These are phyloP conservation scores for Nannochloropsis granulata DNA, from an alignment of 108 stramenopile genomes.

Conservation along the genomic window DNA sequence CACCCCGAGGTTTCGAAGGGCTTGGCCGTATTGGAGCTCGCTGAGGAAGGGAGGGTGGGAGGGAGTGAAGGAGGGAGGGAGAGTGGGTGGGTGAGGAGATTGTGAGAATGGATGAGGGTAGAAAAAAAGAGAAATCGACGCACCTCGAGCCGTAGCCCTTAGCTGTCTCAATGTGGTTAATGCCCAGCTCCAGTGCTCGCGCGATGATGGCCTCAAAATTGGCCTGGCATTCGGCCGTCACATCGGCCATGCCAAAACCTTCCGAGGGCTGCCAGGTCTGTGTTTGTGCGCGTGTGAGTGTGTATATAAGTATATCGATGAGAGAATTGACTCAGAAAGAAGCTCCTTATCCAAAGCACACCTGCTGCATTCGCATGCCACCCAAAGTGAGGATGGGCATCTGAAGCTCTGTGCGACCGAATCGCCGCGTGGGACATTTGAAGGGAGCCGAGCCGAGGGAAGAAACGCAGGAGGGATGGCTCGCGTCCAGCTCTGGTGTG, in stretches of 20 bases:
- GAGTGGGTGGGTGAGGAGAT: not conserved
- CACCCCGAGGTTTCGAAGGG: conserved; percentile 24
- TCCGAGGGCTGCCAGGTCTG: not conserved
- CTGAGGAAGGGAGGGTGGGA: not conserved
- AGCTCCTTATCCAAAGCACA: conserved; percentile 40
- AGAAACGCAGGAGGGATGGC: not conserved
- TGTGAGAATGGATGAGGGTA: no score
- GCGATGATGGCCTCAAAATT: conserved; percentile 51
- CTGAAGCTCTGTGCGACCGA: conserved; percentile 59
- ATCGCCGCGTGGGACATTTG: conserved; percentile 26
- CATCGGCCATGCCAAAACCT: not conserved
- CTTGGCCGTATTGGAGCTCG: conserved; percentile 22
- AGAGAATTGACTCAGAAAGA: not conserved
- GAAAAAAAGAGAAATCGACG: not conserved
- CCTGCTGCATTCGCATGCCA: conserved; percentile 77
- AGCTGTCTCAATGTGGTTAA: conserved; percentile 84
- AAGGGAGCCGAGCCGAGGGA: not conserved
- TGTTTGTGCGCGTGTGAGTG: not conserved
- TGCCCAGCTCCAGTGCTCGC: conserved; percentile 51
- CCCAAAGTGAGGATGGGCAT: conserved; percentile 75
- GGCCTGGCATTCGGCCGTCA: conserved; percentile 45
- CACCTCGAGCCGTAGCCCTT: conserved; percentile 28
- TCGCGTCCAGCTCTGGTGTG: not conserved
- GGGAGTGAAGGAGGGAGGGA: not conserved
- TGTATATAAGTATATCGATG: not conserved